These are phyloP conservation scores for Neurospora tetrasperma DNA, from an alignment of 495 filamentous ascomycete genomes.

Conservation along the genomic window DNA sequence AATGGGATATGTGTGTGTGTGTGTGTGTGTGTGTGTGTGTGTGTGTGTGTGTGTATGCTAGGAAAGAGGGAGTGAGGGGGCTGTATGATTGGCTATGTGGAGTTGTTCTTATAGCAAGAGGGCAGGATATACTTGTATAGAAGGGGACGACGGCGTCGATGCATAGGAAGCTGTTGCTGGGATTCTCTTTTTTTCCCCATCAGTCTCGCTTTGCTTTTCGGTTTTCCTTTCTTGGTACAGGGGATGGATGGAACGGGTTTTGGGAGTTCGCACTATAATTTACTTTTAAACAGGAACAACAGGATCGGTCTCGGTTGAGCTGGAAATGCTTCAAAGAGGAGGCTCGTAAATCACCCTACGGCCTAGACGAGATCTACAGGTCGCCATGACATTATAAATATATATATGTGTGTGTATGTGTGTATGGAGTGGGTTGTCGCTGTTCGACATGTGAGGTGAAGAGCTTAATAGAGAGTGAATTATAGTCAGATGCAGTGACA, in stretches of 20 bases:
- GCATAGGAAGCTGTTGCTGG: neutral
- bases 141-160: neutral
- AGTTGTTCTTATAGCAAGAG: neutral
- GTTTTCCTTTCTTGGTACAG: neutral
- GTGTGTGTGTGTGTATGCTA: neutral
- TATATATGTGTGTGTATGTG: neutral
- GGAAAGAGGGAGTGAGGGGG: neutral
- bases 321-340: neutral
- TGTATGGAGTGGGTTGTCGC: neutral
- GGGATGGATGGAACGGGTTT: neutral
- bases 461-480: neutral
- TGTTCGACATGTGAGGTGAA: neutral
- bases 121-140: neutral
- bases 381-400: neutral
- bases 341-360: neutral
- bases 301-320: neutral
- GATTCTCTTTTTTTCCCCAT: neutral
- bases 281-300: neutral
- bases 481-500: too few relatives aligned
- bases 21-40: too few relatives aligned
- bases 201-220: neutral
- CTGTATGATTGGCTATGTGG: neutral
- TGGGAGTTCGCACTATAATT: neutral
- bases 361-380: neutral
- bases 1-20: neutral